phyloP scores from a whole-genome alignment of 306 rosid genomes.

The Macrotyloma uniflorum region DNA sequence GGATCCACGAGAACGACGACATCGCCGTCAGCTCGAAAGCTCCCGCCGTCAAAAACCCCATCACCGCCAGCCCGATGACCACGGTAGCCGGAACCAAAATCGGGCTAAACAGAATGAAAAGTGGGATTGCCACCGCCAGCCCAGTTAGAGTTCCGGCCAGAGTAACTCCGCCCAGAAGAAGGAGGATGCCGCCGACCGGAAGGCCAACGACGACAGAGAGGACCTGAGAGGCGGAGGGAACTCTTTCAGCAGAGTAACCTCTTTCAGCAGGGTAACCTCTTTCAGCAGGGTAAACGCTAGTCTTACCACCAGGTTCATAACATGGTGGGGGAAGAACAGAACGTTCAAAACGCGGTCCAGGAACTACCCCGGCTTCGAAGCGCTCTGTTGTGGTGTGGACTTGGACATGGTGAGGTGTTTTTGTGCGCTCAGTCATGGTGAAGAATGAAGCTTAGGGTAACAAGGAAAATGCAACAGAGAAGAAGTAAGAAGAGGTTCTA shows the following conservation, averaged over 20 bases:
- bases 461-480: constrained; percentile 28
- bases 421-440: constrained; percentile 43
- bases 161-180: constrained; percentile 60
- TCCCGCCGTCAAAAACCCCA: constrained; percentile 67
- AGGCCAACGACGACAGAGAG: constrained; percentile 61
- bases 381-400: constrained; percentile 58
- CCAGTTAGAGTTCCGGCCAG: constrained; percentile 66
- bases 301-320: neutral
- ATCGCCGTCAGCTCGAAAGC: constrained; percentile 74
- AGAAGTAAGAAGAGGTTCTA: neutral
- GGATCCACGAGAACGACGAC: constrained; percentile 73
- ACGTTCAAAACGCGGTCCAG: neutral
- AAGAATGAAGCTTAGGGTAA: neutral
- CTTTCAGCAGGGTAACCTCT: constrained; percentile 11
- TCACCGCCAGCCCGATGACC: constrained; percentile 61
- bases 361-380: constrained; percentile 15
- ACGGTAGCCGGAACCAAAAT: constrained; percentile 81
- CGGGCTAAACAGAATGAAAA: constrained; percentile 78
- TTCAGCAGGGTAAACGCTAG: neutral
- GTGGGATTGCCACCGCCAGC: constrained; percentile 56
- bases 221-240: constrained; percentile 58
- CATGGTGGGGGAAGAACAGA: neutral
- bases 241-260: constrained; percentile 8
- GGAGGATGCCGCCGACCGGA: constrained; percentile 70
- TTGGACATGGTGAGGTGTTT: constrained; percentile 46